phyloP scores from a whole-genome alignment of 345 rosid species.

The Boechera retrofracta region DNA sequence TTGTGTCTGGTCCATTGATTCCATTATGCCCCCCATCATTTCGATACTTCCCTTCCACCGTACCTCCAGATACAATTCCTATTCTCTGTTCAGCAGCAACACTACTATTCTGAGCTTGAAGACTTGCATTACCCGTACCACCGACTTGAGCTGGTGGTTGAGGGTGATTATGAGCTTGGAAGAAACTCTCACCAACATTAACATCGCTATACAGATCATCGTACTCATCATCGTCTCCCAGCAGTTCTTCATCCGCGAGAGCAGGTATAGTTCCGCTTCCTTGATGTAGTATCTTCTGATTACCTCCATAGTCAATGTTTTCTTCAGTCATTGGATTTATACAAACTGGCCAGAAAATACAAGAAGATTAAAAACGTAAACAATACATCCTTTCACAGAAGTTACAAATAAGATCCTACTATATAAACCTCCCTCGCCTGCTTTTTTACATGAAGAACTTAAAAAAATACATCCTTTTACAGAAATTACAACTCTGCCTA shows the following conservation, averaged over 20 bases:
- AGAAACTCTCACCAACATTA: slow-evolving; percentile 80
- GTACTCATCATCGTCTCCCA: slow-evolving; percentile 84
- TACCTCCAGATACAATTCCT: slow-evolving; percentile 51
- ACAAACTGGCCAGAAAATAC: slow-evolving; percentile 49
- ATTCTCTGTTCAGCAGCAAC: slow-evolving; percentile 54
- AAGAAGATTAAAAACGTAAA: slow-evolving; percentile 28
- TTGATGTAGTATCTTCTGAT: slow-evolving; percentile 65
- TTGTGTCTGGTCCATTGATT: slow-evolving; percentile 56
- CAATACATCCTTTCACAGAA: not conserved
- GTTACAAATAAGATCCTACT: slow-evolving; percentile 6
- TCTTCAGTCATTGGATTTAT: slow-evolving; percentile 60
- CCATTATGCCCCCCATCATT: slow-evolving; percentile 49
- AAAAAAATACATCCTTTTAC: slow-evolving; percentile 21
- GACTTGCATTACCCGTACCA: slow-evolving; percentile 49
- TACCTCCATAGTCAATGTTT: slow-evolving; percentile 60
- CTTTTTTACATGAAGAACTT: slow-evolving; percentile 24
- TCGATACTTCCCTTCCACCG: slow-evolving; percentile 56
- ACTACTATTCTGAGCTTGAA: slow-evolving; percentile 48
- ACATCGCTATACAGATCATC: slow-evolving; percentile 91
- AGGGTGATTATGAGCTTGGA: slow-evolving; percentile 60
- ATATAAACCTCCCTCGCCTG: not conserved
- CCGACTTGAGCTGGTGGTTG: slow-evolving; percentile 53
- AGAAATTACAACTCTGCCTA: slow-evolving; percentile 26
- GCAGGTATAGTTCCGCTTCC: slow-evolving; percentile 87
- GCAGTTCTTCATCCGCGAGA: slow-evolving; percentile 74